Percentiles rank a stretch among this genome's conserved stretches.
Conservation (phyloP, 208 protist species). For the Acanthamoeba castellanii region DNA sequence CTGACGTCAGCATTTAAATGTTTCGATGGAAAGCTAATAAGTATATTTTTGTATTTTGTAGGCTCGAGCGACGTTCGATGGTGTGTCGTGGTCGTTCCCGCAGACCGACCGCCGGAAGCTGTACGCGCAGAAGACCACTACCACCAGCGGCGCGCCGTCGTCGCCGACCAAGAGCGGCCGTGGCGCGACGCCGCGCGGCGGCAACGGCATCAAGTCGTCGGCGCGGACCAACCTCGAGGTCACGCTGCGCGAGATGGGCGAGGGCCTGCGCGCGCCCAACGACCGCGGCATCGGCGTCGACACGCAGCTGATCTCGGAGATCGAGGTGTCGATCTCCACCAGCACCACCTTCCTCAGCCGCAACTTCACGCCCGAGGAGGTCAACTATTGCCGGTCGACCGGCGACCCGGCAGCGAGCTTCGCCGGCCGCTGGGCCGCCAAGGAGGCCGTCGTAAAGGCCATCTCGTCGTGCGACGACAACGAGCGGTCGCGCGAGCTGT, state of each 20-base stretch:
- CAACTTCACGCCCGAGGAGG: constrained; percentile 89
- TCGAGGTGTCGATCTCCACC: constrained; percentile 76
- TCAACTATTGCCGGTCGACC: constrained; percentile 77
- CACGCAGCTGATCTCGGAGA: constrained; percentile 75
- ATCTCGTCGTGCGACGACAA: constrained; percentile 76
- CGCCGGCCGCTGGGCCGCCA: constrained; percentile 86
- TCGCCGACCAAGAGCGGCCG: background rate
- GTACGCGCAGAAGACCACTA: background rate
- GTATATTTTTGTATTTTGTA: no score
- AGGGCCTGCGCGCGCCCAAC: constrained; percentile 32
- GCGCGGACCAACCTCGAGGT: constrained; percentile 47
- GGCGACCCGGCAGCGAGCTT: constrained; percentile 77
- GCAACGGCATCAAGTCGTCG: constrained; percentile 33
- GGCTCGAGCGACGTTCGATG: constrained; percentile 80
- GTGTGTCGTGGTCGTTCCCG: constrained; percentile 22
- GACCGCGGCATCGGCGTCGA: constrained; percentile 79
- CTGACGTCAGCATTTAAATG: no score
- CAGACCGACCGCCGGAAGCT: constrained; percentile 34
- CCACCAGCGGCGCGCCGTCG: background rate
- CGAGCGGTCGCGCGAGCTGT: constrained; percentile 45
- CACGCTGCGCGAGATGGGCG: constrained; percentile 71
- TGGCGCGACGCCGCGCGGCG: background rate
- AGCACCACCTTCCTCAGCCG: constrained; percentile 81
- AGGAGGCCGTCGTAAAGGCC: constrained; percentile 90
- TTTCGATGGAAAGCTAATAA: no score